Evolutionary conservation across 2,329 filamentous ascomycete genomes (phyloP).

Genomic region (Aspergillus oerlinghausenensis): DNA sequence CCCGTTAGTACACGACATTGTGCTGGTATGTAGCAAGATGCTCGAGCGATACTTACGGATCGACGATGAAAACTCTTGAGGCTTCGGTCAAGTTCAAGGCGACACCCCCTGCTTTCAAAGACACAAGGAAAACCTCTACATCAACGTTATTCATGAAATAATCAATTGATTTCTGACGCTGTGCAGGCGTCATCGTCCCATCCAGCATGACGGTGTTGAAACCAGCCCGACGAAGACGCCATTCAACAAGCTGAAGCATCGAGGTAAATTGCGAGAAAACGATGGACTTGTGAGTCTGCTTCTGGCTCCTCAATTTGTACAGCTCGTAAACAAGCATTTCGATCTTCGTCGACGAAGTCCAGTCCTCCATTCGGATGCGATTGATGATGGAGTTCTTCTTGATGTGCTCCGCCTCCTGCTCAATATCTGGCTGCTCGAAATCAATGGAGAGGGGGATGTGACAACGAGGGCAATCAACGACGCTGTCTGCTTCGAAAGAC

Average conservation of each 20-base stretch:
- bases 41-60: slow-evolving; percentile 63
- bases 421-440: slow-evolving; percentile 89
- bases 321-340: slow-evolving; percentile 93
- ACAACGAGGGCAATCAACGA: slow-evolving; percentile 72
- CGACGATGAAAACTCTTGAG: slow-evolving; percentile 89
- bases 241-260: slow-evolving; percentile 95
- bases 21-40: not conserved
- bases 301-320: slow-evolving; percentile 85
- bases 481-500: slow-evolving; percentile 61
- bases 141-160: slow-evolving; percentile 95
- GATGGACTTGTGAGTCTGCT: slow-evolving; percentile 91
- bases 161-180: slow-evolving; percentile 89
- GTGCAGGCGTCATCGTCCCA: slow-evolving; percentile 91
- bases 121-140: slow-evolving; percentile 94
- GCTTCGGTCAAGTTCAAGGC: slow-evolving; percentile 94
- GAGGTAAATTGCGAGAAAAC: slow-evolving; percentile 97
- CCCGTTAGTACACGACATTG: slow-evolving; percentile 20
- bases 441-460: slow-evolving; percentile 89
- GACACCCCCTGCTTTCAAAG: slow-evolving; percentile 91
- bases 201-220: slow-evolving; percentile 98
- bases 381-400: slow-evolving; percentile 99
- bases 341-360: slow-evolving; percentile 97
- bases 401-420: slow-evolving; percentile 78
- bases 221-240: slow-evolving; percentile 91
- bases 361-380: slow-evolving; percentile 97